phyloP scores from a whole-genome alignment of 805 yeast species.

The Candida easanensis region DNA sequence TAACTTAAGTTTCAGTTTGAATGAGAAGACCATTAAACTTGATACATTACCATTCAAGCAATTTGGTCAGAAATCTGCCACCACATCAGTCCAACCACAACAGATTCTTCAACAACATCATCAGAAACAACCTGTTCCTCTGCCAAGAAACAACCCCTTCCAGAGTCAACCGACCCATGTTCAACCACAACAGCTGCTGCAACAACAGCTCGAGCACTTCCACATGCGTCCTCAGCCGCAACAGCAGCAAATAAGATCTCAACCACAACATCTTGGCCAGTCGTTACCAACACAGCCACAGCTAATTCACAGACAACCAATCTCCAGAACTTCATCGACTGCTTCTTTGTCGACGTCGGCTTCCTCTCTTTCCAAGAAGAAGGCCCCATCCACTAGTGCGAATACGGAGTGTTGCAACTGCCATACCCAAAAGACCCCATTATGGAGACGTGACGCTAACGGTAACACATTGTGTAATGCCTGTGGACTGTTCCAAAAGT shows the following conservation, averaged over 20 bases:
- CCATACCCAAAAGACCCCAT: constrained; percentile 83
- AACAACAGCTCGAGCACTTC: constrained; percentile 14
- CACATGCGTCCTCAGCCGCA: constrained; percentile 2
- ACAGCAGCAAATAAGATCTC: constrained; percentile 2
- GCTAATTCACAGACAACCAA: constrained; percentile 1
- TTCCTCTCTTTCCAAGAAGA: constrained; percentile 22
- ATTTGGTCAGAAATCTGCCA: constrained; percentile 2
- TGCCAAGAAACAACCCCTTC: constrained; percentile 1
- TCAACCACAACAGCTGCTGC: constrained; percentile 19
- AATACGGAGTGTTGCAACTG: constrained; percentile 73
- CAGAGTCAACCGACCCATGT: constrained; percentile 6
- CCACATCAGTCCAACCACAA: constrained; percentile 16
- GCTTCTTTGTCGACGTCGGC: constrained; percentile 23
- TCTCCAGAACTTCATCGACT: constrained; percentile 13
- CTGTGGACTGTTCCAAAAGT: constrained; percentile 85
- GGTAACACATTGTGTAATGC: constrained; percentile 95
- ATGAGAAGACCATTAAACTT: constrained; percentile 16
- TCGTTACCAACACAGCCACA: constrained; percentile 15
- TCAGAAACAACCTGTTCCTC: constrained; percentile 3
- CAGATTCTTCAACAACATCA: constrained; percentile 14
- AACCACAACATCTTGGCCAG: constrained; percentile 9
- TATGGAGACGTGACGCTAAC: constrained; percentile 89
- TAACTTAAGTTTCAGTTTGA: constrained; percentile 13
- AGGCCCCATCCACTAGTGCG: constrained; percentile 16
- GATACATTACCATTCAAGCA: constrained; percentile 12